phyloP scores from a whole-genome alignment of 2,329 filamentous ascomycete genomes.

The Pseudofabraea citricarpa region DNA sequence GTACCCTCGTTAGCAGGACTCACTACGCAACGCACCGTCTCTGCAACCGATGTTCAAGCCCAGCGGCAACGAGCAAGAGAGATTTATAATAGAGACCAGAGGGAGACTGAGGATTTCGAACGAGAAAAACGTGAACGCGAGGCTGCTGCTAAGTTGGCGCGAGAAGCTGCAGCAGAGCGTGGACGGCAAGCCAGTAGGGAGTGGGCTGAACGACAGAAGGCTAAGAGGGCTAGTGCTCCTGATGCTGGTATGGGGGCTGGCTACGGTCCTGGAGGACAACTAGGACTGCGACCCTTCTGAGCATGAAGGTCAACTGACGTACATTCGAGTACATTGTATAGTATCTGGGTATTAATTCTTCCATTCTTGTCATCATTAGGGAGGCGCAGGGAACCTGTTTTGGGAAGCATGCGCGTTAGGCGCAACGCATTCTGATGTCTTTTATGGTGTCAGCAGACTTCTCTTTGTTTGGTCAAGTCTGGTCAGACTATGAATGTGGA shows the following conservation, averaged over 20 bases:
- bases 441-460: too few relatives aligned
- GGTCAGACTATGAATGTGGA: too few relatives aligned
- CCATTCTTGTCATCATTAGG: too few relatives aligned
- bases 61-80: conserved; percentile 49
- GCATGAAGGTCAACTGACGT: too few relatives aligned
- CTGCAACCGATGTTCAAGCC: conserved; percentile 43
- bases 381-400: too few relatives aligned
- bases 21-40: conserved; percentile 39
- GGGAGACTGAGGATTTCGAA: conserved; percentile 41
- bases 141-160: conserved; percentile 45
- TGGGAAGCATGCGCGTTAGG: too few relatives aligned
- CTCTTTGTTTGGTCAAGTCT: too few relatives aligned
- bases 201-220: conserved; percentile 54
- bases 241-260: conserved; percentile 20
- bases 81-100: conserved; percentile 49
- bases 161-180: conserved; percentile 57
- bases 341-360: too few relatives aligned
- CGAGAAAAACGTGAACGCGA: conserved; percentile 52
- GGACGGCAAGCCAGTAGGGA: conserved; percentile 54
- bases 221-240: conserved; percentile 17
- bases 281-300: conserved; percentile 15
- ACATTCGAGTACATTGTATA: too few relatives aligned
- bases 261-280: conserved; percentile 21
- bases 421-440: too few relatives aligned
- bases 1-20: conserved; percentile 20